These are phyloP conservation scores for Colletotrichum melonis DNA, from an alignment of 2,329 filamentous ascomycete genomes.

Conservation along the genomic window DNA sequence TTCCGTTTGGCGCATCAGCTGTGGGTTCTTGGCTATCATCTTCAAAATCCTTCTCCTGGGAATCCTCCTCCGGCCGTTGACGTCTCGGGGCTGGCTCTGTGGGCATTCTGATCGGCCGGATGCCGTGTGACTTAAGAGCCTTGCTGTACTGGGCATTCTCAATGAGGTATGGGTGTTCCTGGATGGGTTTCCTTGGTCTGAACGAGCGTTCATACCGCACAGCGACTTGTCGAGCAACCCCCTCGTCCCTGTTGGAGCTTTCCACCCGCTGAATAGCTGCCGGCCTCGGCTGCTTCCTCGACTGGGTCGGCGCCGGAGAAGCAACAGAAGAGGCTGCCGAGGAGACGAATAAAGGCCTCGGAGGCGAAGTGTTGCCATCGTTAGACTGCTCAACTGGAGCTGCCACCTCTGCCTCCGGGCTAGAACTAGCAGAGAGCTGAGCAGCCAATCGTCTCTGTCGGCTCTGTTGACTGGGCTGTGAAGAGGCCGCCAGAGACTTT, in stretches of 20 bases:
- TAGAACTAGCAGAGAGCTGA: neutral
- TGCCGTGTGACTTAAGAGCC: conserved; percentile 63
- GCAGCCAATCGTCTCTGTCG: neutral
- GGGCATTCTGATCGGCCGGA: conserved; percentile 61
- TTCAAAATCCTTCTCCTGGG: conserved; percentile 62
- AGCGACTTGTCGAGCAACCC: conserved; percentile 37
- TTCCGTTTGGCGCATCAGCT: conserved; percentile 40
- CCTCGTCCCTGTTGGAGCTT: neutral
- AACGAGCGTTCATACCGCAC: conserved; percentile 59
- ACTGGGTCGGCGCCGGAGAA: neutral
- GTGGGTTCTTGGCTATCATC: conserved; percentile 60
- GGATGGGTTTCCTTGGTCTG: conserved; percentile 70
- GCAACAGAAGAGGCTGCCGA: neutral
- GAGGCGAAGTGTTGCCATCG: neutral
- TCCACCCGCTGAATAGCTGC: neutral
- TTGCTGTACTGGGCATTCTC: conserved; percentile 67
- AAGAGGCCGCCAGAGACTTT: neutral
- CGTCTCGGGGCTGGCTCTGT: conserved; percentile 43
- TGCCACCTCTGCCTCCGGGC: neutral
- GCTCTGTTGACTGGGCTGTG: neutral
- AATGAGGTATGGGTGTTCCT: conserved; percentile 68
- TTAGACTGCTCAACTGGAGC: neutral
- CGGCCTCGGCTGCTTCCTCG: neutral
- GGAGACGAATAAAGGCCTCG: neutral
- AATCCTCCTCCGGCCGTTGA: conserved; percentile 52